phyloP scores from a whole-genome alignment of 1,284 basidiomycete genomes.

The Sphaerobolus stellatus region DNA sequence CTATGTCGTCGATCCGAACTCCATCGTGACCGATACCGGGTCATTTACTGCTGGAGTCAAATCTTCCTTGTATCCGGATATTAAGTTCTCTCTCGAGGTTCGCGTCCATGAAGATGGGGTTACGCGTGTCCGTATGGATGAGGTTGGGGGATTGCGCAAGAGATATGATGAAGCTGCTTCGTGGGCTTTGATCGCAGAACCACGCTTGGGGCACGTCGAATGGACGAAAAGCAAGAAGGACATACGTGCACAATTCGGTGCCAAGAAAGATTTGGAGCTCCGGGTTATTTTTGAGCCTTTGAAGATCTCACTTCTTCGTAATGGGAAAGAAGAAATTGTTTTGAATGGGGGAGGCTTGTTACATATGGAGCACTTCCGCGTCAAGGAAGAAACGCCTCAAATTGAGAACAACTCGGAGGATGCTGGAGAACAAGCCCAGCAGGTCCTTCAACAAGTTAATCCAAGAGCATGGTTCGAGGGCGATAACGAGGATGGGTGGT shows the following conservation, averaged over 20 bases:
- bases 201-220: conserved; percentile 51
- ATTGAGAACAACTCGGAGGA: conserved; percentile 36
- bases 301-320: conserved; percentile 66
- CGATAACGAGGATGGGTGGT: conserved; percentile 77
- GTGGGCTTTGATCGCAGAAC: conserved; percentile 80
- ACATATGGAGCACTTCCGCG: conserved; percentile 97
- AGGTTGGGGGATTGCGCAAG: conserved; percentile 72
- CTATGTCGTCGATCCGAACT: conserved; percentile 68
- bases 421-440: conserved; percentile 42
- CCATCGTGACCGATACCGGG: conserved; percentile 54
- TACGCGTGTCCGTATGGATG: conserved; percentile 83
- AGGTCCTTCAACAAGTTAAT: conserved; percentile 54
- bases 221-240: conserved; percentile 67
- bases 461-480: conserved; percentile 84
- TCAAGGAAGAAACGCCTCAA: conserved; percentile 51
- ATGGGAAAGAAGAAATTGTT: conserved; percentile 81
- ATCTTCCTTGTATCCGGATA: conserved; percentile 78
- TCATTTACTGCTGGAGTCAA: conserved; percentile 69
- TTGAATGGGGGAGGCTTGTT: conserved; percentile 89
- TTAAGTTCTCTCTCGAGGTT: conserved; percentile 78
- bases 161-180: conserved; percentile 87
- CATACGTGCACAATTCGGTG: conserved; percentile 56
- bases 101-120: conserved; percentile 83
- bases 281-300: conserved; percentile 74
- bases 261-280: conserved; percentile 61